Evolutionary conservation across 2,329 filamentous ascomycete species (phyloP).

Genomic region (Daldinia sp.): DNA sequence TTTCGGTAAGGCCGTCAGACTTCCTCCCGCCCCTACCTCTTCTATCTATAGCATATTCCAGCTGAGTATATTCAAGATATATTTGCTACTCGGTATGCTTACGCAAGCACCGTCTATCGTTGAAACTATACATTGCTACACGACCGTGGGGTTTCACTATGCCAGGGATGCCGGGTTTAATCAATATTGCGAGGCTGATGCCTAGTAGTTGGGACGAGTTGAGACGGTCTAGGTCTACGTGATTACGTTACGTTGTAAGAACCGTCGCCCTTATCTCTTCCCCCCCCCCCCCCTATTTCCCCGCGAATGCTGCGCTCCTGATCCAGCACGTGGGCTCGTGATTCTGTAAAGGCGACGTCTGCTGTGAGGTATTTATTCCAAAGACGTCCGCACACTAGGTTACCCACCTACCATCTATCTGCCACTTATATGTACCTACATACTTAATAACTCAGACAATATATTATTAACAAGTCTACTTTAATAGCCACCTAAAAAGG

Average conservation of each 20-base stretch:
- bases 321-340: slow-evolving; percentile 31
- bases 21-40: not conserved
- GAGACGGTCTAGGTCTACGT: not conserved
- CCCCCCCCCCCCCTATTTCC: slow-evolving; percentile 11
- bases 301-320: slow-evolving; percentile 30
- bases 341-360: slow-evolving; percentile 1
- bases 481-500: too few relatives aligned
- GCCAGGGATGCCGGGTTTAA: not conserved
- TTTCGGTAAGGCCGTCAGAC: not conserved
- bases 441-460: slow-evolving; percentile 26
- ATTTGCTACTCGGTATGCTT: not conserved
- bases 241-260: not conserved
- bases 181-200: not conserved
- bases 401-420: too few relatives aligned
- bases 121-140: not conserved
- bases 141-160: not conserved
- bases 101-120: not conserved
- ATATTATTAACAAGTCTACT: slow-evolving; percentile 14
- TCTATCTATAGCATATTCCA: not conserved
- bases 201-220: too few relatives aligned
- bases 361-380: slow-evolving; percentile 32
- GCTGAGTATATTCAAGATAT: too few relatives aligned
- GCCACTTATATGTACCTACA: not conserved
- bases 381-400: not conserved
- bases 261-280: slow-evolving; percentile 23